Conservation (phyloP, 1,139 yeast genomes). For the Yamadazyma membranifaciens region DNA sequence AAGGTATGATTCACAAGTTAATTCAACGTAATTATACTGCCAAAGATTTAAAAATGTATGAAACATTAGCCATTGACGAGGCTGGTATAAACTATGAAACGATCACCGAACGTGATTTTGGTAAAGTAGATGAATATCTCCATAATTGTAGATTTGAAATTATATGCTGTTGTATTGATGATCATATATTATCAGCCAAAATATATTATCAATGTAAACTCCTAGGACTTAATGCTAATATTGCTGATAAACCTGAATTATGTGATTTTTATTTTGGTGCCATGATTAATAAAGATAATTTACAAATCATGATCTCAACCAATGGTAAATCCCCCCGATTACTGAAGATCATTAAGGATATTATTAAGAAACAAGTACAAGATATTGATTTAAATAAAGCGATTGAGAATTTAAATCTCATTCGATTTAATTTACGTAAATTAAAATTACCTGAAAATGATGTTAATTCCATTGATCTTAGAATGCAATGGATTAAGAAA, state of each 20-base stretch:
- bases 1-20: conserved; percentile 45
- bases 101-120: conserved; percentile 28
- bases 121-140: conserved; percentile 32
- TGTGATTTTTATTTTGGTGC: conserved; percentile 90
- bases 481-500: conserved; percentile 73
- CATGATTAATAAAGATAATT: conserved; percentile 70
- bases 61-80: conserved; percentile 11
- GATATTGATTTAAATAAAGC: conserved; percentile 53
- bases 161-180: conserved; percentile 77
- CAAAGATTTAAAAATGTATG: conserved; percentile 52
- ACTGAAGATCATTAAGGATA: conserved; percentile 63
- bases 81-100: conserved; percentile 15
- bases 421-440: conserved; percentile 54
- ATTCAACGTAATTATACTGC: conserved; percentile 40
- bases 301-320: conserved; percentile 81
- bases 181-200: conserved; percentile 56
- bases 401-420: conserved; percentile 58
- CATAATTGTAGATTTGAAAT: conserved; percentile 50
- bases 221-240: conserved; percentile 64
- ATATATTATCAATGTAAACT: conserved; percentile 61
- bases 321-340: conserved; percentile 82
- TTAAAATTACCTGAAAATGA: conserved; percentile 46
- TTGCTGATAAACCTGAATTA: conserved; percentile 79
- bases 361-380: conserved; percentile 46
- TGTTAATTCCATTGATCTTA: conserved; percentile 49